These are phyloP conservation scores for Coemansia sp. DNA, from an alignment of 192 early-diverging fungal species.

Conservation along the genomic window DNA sequence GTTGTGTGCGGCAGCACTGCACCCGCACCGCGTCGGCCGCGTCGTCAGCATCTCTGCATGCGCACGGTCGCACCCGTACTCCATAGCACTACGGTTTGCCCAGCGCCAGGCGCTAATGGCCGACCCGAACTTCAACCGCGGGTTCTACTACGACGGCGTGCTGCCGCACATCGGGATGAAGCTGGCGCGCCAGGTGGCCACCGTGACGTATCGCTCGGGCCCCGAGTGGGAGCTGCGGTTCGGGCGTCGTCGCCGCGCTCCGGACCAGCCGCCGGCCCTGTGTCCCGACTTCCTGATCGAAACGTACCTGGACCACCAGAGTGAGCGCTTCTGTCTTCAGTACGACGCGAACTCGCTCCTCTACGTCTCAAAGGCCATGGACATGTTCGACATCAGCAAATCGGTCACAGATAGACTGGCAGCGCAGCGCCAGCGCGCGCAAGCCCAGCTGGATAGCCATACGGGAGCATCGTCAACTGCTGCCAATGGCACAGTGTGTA, in stretches of 20 bases:
- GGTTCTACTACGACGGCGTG: constrained; percentile 86
- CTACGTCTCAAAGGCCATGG: constrained; percentile 97
- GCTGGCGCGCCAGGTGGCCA: constrained; percentile 90
- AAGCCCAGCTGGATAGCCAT: constrained; percentile 6
- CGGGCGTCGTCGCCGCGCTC: constrained; percentile 77
- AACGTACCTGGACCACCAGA: constrained; percentile 95
- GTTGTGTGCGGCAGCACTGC: constrained; percentile 78
- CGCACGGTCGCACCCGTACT: constrained; percentile 93
- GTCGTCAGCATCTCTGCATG: constrained; percentile 86
- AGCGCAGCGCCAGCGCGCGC: constrained; percentile 46
- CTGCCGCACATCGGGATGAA: constrained; percentile 95
- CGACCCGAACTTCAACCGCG: constrained; percentile 94
- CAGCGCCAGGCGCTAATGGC: constrained; percentile 90
- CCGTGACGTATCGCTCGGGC: constrained; percentile 91
- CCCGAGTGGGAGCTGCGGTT: constrained; percentile 98
- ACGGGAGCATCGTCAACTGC: too few species aligned
- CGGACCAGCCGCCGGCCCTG: constrained; percentile 72
- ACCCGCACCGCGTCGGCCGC: constrained; percentile 78
- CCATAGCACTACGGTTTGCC: constrained; percentile 88
- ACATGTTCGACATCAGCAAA: constrained; percentile 92
- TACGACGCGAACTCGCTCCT: constrained; percentile 94
- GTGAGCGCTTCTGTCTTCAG: constrained; percentile 87
- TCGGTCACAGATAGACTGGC: constrained; percentile 51
- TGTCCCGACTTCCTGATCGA: constrained; percentile 96
- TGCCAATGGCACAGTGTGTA: constrained; percentile 20